A percentile compares a stretch with the other conserved stretches of the same genome.
phyloP scores from a whole-genome alignment of 2,329 filamentous ascomycete genomes.

The Venturiaceae sp. region DNA sequence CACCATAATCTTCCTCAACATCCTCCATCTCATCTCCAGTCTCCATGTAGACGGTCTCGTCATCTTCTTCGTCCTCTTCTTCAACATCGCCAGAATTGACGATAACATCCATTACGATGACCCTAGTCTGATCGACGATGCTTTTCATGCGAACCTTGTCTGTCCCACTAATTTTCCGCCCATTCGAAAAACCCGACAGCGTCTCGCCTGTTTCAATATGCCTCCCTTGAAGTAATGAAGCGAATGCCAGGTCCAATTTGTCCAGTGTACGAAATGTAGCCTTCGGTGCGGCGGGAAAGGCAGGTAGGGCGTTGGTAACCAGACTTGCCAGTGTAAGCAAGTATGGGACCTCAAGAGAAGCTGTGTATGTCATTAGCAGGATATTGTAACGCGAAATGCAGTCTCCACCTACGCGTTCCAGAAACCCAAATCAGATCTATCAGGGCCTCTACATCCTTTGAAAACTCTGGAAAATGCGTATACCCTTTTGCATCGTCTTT shows the following conservation, averaged over 20 bases:
- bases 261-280: constrained; percentile 60
- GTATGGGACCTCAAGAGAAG: constrained; percentile 73
- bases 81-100: constrained; percentile 41
- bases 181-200: constrained; percentile 61
- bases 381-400: neutral
- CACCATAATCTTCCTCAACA: constrained; percentile 13
- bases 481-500: constrained; percentile 32
- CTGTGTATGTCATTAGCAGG: constrained; percentile 29
- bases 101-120: constrained; percentile 61
- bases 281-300: constrained; percentile 60
- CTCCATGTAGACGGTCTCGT: constrained; percentile 18
- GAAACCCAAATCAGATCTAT: constrained; percentile 79
- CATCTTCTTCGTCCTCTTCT: constrained; percentile 19
- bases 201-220: constrained; percentile 55
- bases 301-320: constrained; percentile 59
- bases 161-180: constrained; percentile 59
- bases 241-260: constrained; percentile 79
- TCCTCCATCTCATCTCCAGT: constrained; percentile 25
- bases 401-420: constrained; percentile 60
- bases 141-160: constrained; percentile 85
- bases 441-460: constrained; percentile 62
- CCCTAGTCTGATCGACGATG: constrained; percentile 65
- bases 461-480: constrained; percentile 57
- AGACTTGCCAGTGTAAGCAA: constrained; percentile 69
- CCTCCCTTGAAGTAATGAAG: constrained; percentile 59